Evolutionary conservation across 2,329 filamentous ascomycete species (phyloP), one percentile per base, ranked within the genome.

Genomic region (Talaromyces rugulosus): DNA sequence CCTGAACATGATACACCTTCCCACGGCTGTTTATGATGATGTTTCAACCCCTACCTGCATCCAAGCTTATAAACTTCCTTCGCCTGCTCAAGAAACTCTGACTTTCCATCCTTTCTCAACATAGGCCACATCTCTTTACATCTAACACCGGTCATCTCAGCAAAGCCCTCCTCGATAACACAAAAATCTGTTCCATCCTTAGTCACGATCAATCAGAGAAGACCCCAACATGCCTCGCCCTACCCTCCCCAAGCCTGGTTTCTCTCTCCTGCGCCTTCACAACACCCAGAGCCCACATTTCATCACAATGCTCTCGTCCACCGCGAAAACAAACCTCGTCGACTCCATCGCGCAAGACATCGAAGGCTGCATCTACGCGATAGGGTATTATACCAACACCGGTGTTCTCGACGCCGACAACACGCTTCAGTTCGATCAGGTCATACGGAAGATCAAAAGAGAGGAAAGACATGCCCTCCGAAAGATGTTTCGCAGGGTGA

Each of bases 341-440:
- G 59, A 60, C 30, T 63, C 62, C 9, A 18, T 63, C 36, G 62
- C 62, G 1, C 55, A 61, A 12, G 62, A 63, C 16, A 58, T 63
- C 14, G 59, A 63, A 56, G 54, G 54, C 5, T 60, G 58, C 36
- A 58, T 63, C 54, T 60, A 50, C 34, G 62, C 44, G 18, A 44
- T 63, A 16, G 59, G 55, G 30, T 47, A 58, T 47, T 63, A 63
- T 28, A 27, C 31, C n/a, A 31, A 59, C 16, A 27, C 40, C 5
- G 62, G 62, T 12, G 40, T 61, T n/a, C 44, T 63, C 8, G 47
- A 61, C 23, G 50, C 58, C 12, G 44, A 51, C 6, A 53, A 63
- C 55, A 63, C 62, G 4, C 18, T 61, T 2, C 47, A 58, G 40
- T 62, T 62, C 7, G 61, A 62, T 6, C 61, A 62, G 18, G 57